Conservation (phyloP, 179 eudicot genomes). For the Corrigiola litoralis region DNA sequence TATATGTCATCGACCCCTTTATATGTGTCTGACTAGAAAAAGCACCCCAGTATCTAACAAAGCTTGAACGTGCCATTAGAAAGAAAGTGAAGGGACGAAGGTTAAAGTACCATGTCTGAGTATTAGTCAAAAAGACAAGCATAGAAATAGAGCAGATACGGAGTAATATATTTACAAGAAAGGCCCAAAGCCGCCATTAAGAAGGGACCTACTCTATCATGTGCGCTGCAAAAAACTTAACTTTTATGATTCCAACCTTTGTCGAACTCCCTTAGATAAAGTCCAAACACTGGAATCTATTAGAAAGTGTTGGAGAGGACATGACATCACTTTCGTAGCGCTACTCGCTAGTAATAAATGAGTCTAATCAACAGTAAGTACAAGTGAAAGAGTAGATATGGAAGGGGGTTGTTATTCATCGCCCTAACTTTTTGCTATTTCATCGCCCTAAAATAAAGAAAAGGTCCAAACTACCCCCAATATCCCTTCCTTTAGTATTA, state of each 20-base stretch:
- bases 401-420: too few relatives aligned
- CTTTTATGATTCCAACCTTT: slow-evolving; percentile 12
- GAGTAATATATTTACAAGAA: slow-evolving; percentile 6
- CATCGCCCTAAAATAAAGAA: too few relatives aligned
- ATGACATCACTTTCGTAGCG: too few relatives aligned
- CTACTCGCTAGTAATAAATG: too few relatives aligned
- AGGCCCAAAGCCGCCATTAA: slow-evolving; percentile 18
- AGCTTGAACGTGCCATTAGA: slow-evolving; percentile 6
- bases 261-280: background rate
- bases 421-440: too few relatives aligned
- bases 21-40: background rate
- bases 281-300: background rate
- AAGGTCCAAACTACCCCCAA: too few relatives aligned
- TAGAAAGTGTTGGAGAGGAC: slow-evolving; percentile 3
- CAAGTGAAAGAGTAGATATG: too few relatives aligned
- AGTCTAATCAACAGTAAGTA: too few relatives aligned
- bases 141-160: background rate
- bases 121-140: slow-evolving; percentile 13
- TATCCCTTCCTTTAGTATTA: too few relatives aligned
- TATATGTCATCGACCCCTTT: background rate
- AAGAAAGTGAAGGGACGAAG: slow-evolving; percentile 9
- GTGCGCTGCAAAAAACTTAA: slow-evolving; percentile 2
- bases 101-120: slow-evolving; percentile 13
- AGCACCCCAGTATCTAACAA: slow-evolving; percentile 6
- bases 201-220: slow-evolving; percentile 13